phyloP scores from a whole-genome alignment of 108 stramenopile genomes.

The Schizochytrium sp. region DNA sequence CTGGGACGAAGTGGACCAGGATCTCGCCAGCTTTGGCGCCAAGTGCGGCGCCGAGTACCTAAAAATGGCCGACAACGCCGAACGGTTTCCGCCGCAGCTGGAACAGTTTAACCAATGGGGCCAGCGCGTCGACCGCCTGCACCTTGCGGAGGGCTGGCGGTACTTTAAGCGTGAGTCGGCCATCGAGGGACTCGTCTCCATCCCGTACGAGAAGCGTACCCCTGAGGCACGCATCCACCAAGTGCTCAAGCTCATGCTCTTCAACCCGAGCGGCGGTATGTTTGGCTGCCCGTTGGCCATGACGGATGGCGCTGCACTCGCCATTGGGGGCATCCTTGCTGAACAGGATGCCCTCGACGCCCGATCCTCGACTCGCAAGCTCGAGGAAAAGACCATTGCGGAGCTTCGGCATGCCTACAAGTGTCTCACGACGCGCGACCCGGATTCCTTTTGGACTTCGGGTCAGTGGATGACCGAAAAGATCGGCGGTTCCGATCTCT shows the following conservation, averaged over 20 bases:
- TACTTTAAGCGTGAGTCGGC: constrained; percentile 3
- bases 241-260: not conserved
- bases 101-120: constrained; percentile 13
- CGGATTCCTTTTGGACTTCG: not conserved
- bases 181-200: not conserved
- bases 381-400: not conserved
- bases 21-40: not conserved
- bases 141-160: not conserved
- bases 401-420: not conserved
- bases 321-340: not conserved
- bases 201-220: not conserved
- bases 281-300: constrained; percentile 1
- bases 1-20: not conserved
- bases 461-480: constrained; percentile 12
- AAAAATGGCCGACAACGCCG: constrained; percentile 7
- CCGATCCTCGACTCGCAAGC: not conserved
- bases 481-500: not conserved
- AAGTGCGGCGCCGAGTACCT: constrained; percentile 10
- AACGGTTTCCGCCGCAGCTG: not conserved
- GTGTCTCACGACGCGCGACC: not conserved
- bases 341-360: not conserved
- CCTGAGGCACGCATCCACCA: not conserved
- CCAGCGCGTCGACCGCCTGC: not conserved
- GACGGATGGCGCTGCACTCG: not conserved
- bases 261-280: not conserved